Base-by-base conservation (phyloP, 257 asterid genomes). In the Solanum appendiculatum region DNA sequence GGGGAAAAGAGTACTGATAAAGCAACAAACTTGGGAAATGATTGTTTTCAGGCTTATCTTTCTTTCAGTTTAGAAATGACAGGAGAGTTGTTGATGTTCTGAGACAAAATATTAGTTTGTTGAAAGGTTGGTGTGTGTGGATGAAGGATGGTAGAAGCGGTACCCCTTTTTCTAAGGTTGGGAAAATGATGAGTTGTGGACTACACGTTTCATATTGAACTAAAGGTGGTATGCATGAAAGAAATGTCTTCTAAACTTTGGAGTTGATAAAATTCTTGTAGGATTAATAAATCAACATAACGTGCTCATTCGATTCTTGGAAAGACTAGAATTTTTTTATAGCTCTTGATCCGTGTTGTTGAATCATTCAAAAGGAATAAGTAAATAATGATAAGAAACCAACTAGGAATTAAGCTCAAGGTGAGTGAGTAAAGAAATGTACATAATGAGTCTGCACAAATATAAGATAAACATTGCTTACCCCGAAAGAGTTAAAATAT, bases 1-100 rank as follows among this genome's bases (percentile, higher is more conserved):
- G 85, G 69, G 44, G 44, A 46, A 36, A 69, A 51, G 93, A 90
- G 91, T 90, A 88, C 12, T 33, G 88, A 46, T 88, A 84, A 88
- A 90, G 91, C 87, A 78, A 87, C 34, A 69, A 75, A 60, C 9
- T 21, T 86, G 42, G 68, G 46, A 31, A 75, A 75, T 75, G 86
- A 73, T 77, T 84, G 88, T 84, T 64, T 70, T 70, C 82, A 84
- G 75, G 87, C 14, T 21, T 86, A 13, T 85, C 86, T 81, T 89
- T 84, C 73, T 77, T 86, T 42, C 20, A 9, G 40, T 84, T 89
- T 80, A 1, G 83, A 77, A n/a, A 25, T 78, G 39, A 44, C 84
- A 78, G 40, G 66, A 46, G 39, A 78, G 36, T 42, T 40, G 25
- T 27, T 72, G 81, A 36, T 78, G 63, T 78, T 78, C 18, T 44